Base-by-base conservation (phyloP, 495 filamentous ascomycete genomes). In the Lophium mytilinum region DNA sequence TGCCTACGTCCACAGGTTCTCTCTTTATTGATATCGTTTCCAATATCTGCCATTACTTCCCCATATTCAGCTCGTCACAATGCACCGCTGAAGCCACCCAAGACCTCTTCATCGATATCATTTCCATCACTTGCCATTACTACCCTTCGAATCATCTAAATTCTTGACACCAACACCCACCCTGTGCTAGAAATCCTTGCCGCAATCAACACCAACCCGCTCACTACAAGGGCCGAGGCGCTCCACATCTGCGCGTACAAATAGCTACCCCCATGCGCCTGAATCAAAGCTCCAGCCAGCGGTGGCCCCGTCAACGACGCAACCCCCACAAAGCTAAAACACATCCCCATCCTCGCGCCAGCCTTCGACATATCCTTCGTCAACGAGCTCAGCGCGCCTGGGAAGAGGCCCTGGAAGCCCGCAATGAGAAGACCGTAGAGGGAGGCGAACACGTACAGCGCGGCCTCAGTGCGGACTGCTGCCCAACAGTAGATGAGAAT, bases 271-370 rank as follows among this genome's bases (percentile, higher is more conserved):
- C 55, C 56, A 52, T 65, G 43, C 33, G 50, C 60, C 56, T 71
- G 58, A 24, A 72, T 66, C 45, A 73, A 43, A 12, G 69, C 71
- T 1, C 71, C 71, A 1, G 62, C 68, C 42, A 73, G 60, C 14
- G 71, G 69, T 17, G 69, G 68, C 1, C 71, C 71, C 9, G 66
- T 72, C 42, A 73, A 56, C 36, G 52, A 62, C 1, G 66, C 68
- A 37, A 73, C 55, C 9, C 64, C 61, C 0, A 67, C 59, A 42
- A 71, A 59, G 14, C 52, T 60, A 53, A 72, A 72, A 9, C 61
- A 64, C 70, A 74, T 74, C 0, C 71, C 71, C 37, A 68, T 65
- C 47, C 70, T 42, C 10, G 59, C 66, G 5, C 71, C 71, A 9
- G 66, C 61, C 48, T 71, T 70, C 0, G 46, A 63, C 41, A 72